Conservation (phyloP, 805 yeast genomes). For the Naumovozyma dairenensis region DNA sequence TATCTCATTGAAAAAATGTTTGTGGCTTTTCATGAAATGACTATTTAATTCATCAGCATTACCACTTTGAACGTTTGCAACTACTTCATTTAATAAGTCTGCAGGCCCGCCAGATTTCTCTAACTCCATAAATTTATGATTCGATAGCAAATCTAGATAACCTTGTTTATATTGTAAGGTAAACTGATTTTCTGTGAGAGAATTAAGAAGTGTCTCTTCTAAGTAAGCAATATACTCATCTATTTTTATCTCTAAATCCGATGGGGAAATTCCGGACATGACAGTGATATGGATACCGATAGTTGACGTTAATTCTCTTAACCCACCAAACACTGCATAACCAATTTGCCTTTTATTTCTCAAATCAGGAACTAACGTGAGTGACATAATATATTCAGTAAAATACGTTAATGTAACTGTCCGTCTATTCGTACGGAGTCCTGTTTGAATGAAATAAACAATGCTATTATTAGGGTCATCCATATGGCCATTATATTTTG, state of each 20-base stretch:
- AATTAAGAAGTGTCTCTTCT: conserved; percentile 25
- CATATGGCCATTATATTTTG: conserved; percentile 29
- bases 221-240: conserved; percentile 39
- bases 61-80: conserved; percentile 30
- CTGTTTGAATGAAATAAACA: conserved; percentile 48
- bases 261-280: conserved; percentile 42
- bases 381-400: conserved; percentile 37
- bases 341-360: conserved; percentile 52
- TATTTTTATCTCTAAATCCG: conserved; percentile 35
- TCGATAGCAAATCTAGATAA: conserved; percentile 27
- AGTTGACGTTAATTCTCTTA: conserved; percentile 39
- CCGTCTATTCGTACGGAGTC: conserved; percentile 32
- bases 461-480: conserved; percentile 46
- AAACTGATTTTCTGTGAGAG: conserved; percentile 31
- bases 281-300: conserved; percentile 50
- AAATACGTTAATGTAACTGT: conserved; percentile 37
- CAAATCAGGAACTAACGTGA: conserved; percentile 37
- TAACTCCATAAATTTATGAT: conserved; percentile 4
- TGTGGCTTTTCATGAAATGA: conserved; percentile 34
- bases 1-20: conserved; percentile 41
- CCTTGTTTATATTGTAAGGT: conserved; percentile 26
- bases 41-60: conserved; percentile 15
- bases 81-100: conserved; percentile 28
- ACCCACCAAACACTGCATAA: conserved; percentile 50
- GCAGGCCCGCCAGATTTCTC: conserved; percentile 26